Conservation (phyloP, 257 asterid species). For the Fraxinus pennsylvanica region DNA sequence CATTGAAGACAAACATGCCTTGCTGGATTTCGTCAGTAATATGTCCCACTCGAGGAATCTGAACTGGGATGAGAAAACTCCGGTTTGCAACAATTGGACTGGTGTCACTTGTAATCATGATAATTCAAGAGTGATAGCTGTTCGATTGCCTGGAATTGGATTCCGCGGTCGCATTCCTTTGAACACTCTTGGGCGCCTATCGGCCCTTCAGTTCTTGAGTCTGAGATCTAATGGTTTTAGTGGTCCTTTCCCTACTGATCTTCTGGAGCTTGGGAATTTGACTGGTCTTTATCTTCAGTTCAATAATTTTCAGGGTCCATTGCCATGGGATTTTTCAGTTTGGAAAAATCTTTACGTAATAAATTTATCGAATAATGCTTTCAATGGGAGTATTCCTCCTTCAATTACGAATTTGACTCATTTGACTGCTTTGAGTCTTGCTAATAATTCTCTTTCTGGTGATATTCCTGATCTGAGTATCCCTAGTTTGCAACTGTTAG, state of each 20-base stretch:
- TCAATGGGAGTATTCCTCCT: slow-evolving; percentile 44
- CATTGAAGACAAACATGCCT: slow-evolving; percentile 48
- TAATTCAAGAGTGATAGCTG: slow-evolving; percentile 36
- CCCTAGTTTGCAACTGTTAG: slow-evolving; percentile 43
- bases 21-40: slow-evolving; percentile 43
- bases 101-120: slow-evolving; percentile 46
- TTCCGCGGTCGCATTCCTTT: slow-evolving; percentile 41
- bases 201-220: slow-evolving; percentile 49
- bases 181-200: slow-evolving; percentile 49
- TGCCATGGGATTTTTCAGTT: slow-evolving; percentile 42
- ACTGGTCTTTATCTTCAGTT: slow-evolving; percentile 44
- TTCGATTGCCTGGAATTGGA: slow-evolving; percentile 50
- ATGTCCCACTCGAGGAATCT: slow-evolving; percentile 34
- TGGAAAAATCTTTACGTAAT: slow-evolving; percentile 47
- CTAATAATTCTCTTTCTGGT: slow-evolving; percentile 52
- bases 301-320: slow-evolving; percentile 43
- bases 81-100: slow-evolving; percentile 48
- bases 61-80: slow-evolving; percentile 38
- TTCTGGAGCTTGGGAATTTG: slow-evolving; percentile 38
- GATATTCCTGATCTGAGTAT: slow-evolving; percentile 45
- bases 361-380: slow-evolving; percentile 42
- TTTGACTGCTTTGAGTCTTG: slow-evolving; percentile 38
- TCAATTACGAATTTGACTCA: slow-evolving; percentile 41
- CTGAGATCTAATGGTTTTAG: slow-evolving; percentile 47
- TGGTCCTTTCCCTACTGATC: slow-evolving; percentile 53